Evolutionary conservation across 805 yeast genomes (phyloP).

Genomic region (Torulaspora quercuum): DNA sequence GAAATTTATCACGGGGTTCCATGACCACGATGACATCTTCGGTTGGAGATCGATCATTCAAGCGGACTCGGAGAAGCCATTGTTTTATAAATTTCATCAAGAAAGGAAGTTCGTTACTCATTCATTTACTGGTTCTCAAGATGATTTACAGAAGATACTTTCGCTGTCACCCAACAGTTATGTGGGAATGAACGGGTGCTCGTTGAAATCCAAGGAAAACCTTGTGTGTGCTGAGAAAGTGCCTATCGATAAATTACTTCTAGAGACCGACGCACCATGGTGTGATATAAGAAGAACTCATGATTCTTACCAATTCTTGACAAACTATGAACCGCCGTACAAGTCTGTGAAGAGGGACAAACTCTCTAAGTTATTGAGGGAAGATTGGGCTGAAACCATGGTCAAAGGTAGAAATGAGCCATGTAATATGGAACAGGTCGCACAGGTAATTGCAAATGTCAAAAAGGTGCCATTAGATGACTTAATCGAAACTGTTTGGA

Average conservation of each 20-base stretch:
- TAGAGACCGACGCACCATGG: conserved; percentile 99
- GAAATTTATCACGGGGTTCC: conserved; percentile 53
- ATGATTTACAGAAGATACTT: conserved; percentile 58
- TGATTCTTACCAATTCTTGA: conserved; percentile 59
- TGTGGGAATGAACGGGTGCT: conserved; percentile 90
- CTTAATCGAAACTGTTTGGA: conserved; percentile 49
- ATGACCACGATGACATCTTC: conserved; percentile 33
- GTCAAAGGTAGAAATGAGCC: conserved; percentile 92
- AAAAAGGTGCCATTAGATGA: conserved; percentile 42
- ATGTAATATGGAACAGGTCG: conserved; percentile 76
- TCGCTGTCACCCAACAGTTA: conserved; percentile 41
- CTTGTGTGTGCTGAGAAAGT: conserved; percentile 58
- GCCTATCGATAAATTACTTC: conserved; percentile 68
- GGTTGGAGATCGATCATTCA: conserved; percentile 11
- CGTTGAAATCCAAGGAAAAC: conserved; percentile 74
- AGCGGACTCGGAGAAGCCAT: conserved; percentile 11
- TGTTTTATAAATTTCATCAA: conserved; percentile 34
- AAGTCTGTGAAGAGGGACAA: conserved; percentile 36
- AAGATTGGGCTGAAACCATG: conserved; percentile 39
- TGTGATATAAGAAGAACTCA: conserved; percentile 88
- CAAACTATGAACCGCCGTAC: conserved; percentile 36
- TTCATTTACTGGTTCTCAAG: conserved; percentile 81
- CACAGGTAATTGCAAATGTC: conserved; percentile 58
- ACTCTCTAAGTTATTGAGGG: conserved; percentile 26
- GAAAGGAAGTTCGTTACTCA: conserved; percentile 78